phyloP scores from a whole-genome alignment of 768 basidiomycete genomes.

The Boletus subcaerulescens region DNA sequence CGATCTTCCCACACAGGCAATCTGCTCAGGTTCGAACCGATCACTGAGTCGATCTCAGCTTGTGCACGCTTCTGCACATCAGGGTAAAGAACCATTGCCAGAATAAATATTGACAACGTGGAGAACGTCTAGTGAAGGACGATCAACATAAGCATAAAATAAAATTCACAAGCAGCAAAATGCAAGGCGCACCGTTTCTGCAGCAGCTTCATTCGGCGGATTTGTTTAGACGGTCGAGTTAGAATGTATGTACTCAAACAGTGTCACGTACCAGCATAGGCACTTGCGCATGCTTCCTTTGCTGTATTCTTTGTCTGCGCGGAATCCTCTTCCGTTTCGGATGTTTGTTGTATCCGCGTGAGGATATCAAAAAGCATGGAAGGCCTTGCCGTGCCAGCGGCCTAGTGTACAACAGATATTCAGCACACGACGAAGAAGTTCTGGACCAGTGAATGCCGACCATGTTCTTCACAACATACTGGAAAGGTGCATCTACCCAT shows the following conservation, averaged over 20 bases:
- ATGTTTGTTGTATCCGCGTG: background rate
- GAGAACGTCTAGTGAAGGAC: background rate
- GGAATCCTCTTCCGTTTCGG: background rate
- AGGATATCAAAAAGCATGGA: background rate
- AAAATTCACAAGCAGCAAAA: background rate
- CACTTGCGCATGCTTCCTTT: constrained; percentile 7
- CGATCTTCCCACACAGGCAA: constrained; percentile 17
- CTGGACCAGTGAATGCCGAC: too few species aligned
- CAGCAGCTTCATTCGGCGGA: constrained; percentile 1
- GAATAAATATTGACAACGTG: constrained; percentile 2
- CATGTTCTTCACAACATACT: too few species aligned
- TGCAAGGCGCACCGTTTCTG: constrained; percentile 7
- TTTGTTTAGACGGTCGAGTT: background rate
- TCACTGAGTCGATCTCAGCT: constrained; percentile 12
- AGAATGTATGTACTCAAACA: background rate
- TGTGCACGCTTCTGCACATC: constrained; percentile 15
- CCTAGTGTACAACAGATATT: too few species aligned
- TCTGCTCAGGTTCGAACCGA: constrained; percentile 4
- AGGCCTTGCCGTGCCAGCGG: too few species aligned
- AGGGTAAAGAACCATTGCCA: constrained; percentile 16
- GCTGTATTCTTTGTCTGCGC: background rate
- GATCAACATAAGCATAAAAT: background rate
- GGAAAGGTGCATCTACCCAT: too few species aligned
- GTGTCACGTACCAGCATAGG: constrained; percentile 10
- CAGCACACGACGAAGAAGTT: too few species aligned